These are phyloP conservation scores for Cutaneotrichosporon sp. DNA, from an alignment of 1,284 basidiomycete genomes.

Conservation along the genomic window DNA sequence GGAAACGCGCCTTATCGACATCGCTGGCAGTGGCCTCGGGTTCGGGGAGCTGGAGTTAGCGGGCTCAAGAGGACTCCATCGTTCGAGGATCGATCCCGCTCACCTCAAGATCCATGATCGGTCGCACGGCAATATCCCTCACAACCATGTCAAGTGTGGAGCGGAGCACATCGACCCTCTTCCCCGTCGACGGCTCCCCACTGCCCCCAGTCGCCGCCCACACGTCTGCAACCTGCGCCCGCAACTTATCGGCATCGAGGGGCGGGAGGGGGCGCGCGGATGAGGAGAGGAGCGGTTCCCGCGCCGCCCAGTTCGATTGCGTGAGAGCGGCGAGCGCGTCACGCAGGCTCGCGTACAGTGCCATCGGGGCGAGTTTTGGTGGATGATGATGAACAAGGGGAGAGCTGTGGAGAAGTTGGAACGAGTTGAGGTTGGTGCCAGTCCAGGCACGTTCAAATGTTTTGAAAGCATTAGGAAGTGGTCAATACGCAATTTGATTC, in stretches of 20 bases:
- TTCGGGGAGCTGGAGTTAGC: conserved; percentile 24
- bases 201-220: not conserved
- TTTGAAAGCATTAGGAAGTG: not conserved
- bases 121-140: conserved; percentile 30
- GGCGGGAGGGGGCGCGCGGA: not conserved
- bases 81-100: too few species aligned
- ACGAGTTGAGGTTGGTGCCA: too few species aligned
- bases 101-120: conserved; percentile 27
- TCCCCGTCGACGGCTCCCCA: not conserved
- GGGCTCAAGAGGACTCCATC: too few species aligned
- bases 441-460: not conserved
- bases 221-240: conserved; percentile 1
- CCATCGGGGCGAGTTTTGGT: conserved; percentile 1
- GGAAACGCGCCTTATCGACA: conserved; percentile 24
- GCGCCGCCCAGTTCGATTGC: not conserved
- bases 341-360: conserved; percentile 4
- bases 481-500: not conserved
- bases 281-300: not conserved
- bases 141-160: conserved; percentile 36
- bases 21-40: conserved; percentile 17
- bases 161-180: conserved; percentile 24
- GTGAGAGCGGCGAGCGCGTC: conserved; percentile 1
- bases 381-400: not conserved
- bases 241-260: conserved; percentile 1
- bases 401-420: not conserved